Percentiles rank a stretch among this genome's conserved stretches.
Conservation (phyloP, 768 basidiomycete species). For the Suillus variegatus region DNA sequence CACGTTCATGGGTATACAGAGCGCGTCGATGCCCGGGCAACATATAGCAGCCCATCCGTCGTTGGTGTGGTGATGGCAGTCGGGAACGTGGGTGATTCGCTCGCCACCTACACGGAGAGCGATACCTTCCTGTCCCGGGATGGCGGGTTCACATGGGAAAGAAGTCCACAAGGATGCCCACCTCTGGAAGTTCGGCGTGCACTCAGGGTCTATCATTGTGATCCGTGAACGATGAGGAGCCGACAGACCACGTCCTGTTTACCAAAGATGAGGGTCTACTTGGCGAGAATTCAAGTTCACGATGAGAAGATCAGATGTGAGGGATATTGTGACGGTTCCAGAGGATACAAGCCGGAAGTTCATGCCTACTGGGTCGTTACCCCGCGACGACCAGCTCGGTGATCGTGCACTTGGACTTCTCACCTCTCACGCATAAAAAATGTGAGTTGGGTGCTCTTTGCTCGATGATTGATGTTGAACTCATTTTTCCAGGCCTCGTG, state of each 20-base stretch:
- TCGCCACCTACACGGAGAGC: conserved; percentile 79
- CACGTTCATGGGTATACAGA: no score
- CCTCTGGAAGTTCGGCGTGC: conserved; percentile 97
- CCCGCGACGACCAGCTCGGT: conserved; percentile 45
- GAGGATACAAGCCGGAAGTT: conserved; percentile 89
- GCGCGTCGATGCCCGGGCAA: no score
- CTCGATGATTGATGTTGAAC: conserved; percentile 1
- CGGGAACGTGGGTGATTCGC: conserved; percentile 88
- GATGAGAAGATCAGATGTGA: conserved; percentile 73
- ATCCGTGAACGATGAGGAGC: conserved; percentile 93
- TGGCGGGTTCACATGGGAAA: conserved; percentile 94
- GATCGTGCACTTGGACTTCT: conserved; percentile 88
- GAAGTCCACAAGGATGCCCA: conserved; percentile 98
- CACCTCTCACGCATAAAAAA: conserved; percentile 66
- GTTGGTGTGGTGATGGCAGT: conserved; percentile 95
- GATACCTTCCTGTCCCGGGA: conserved; percentile 97
- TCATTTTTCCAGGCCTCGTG: conserved; percentile 56
- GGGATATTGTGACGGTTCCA: conserved; percentile 82
- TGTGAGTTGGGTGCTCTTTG: conserved; percentile 52
- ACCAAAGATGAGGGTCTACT: conserved; percentile 85
- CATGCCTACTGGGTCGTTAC: conserved; percentile 72
- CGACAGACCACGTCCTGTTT: conserved; percentile 86
- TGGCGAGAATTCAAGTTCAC: conserved; percentile 89
- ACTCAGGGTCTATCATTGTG: conserved; percentile 91
- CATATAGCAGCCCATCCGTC: conserved; percentile 76